Conservation (phyloP, 345 rosid genomes). For the Sisymbrium irio region DNA sequence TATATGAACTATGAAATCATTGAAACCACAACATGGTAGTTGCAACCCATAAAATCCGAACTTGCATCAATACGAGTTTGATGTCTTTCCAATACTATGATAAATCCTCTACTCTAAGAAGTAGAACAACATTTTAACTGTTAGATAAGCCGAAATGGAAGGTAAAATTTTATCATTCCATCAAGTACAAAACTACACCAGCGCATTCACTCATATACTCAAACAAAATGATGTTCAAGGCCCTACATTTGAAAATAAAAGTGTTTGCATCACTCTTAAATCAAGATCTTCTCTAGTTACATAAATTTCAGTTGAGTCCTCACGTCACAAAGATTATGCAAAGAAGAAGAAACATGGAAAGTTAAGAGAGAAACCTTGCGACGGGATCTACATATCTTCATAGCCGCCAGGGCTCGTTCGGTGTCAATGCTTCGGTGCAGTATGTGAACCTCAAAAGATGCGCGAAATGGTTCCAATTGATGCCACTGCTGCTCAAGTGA, state of each 20-base stretch:
- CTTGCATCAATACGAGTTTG: conserved; percentile 2
- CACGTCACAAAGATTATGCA: conserved; percentile 15
- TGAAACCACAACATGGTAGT: neutral
- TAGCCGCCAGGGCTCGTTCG: conserved; percentile 77
- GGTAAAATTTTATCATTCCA: neutral
- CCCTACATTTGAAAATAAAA: neutral
- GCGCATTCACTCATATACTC: neutral
- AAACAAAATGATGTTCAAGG: conserved; percentile 1
- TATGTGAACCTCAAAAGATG: conserved; percentile 74
- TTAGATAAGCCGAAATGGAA: conserved; percentile 5
- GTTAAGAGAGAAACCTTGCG: conserved; percentile 64
- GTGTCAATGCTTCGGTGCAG: conserved; percentile 85
- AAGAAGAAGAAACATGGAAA: conserved; percentile 8
- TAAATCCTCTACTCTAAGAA: neutral
- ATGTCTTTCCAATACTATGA: conserved; percentile 4
- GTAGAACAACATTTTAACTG: conserved; percentile 3
- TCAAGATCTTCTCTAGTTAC: conserved; percentile 8
- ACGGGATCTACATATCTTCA: conserved; percentile 81
- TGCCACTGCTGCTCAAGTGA: conserved; percentile 83
- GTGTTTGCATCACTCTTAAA: conserved; percentile 5
- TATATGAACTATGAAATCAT: neutral
- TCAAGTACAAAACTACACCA: conserved; percentile 7
- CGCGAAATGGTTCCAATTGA: conserved; percentile 51
- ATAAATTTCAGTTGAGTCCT: neutral
- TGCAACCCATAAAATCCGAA: neutral